Conservation (phyloP, 345 rosid species). For the Hevea brasiliensis region DNA sequence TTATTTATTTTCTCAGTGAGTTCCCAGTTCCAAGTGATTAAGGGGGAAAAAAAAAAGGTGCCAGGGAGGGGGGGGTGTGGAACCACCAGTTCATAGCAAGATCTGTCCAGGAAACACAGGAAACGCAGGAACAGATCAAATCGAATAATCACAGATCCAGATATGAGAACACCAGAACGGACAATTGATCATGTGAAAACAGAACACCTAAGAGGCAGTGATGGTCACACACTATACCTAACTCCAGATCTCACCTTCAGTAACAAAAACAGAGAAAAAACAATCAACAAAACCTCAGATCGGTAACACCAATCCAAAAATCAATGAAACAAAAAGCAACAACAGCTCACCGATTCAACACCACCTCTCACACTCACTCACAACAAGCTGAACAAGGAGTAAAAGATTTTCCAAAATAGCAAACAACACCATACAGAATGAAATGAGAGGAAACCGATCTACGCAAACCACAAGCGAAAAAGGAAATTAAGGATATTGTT, state of each 20-base stretch:
- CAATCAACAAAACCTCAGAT: background rate
- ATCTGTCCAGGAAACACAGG: no score
- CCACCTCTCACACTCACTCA: background rate
- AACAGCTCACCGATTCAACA: background rate
- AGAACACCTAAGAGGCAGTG: no score
- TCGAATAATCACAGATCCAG: constrained; percentile 22
- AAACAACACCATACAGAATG: no score
- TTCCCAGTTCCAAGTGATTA: no score
- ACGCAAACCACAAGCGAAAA: background rate
- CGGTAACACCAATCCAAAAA: background rate
- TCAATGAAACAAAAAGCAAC: no score
- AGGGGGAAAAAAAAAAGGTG: no score
- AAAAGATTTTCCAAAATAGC: background rate
- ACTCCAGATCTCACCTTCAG: background rate
- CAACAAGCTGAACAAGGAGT: background rate
- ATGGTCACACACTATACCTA: background rate
- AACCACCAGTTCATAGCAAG: no score
- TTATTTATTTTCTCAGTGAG: no score
- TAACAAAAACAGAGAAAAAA: background rate
- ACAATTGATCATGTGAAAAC: background rate
- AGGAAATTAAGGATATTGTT: no score
- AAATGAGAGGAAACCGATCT: background rate
- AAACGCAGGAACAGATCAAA: background rate
- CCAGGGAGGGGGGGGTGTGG: no score
- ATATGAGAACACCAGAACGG: constrained; percentile 19